These are phyloP conservation scores for Thelonectria blattea DNA, from an alignment of 2,329 filamentous ascomycete genomes.

Conservation along the genomic window DNA sequence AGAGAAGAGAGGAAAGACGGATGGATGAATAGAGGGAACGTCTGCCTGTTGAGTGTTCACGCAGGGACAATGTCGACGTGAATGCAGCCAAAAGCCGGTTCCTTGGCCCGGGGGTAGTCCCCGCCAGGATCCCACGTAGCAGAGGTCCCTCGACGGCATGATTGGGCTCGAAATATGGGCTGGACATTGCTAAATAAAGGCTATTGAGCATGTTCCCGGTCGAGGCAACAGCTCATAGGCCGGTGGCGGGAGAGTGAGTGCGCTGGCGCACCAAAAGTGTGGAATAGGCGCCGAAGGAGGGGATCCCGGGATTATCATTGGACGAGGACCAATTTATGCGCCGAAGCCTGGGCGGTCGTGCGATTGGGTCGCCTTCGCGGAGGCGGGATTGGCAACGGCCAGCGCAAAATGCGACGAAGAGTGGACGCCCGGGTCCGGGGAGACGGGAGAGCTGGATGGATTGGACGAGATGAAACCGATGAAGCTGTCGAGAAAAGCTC, in stretches of 20 bases:
- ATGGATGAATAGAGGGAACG: constrained; percentile 12
- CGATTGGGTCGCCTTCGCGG: constrained; percentile 39
- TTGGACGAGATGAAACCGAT: constrained; percentile 21
- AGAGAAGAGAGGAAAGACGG: not conserved
- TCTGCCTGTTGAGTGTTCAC: constrained; percentile 10
- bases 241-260: constrained; percentile 29
- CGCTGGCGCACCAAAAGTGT: constrained; percentile 39
- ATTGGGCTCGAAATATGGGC: constrained; percentile 32
- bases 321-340: constrained; percentile 35
- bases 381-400: constrained; percentile 36
- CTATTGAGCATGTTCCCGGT: constrained; percentile 20
- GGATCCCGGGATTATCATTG: constrained; percentile 37
- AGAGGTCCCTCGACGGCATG: constrained; percentile 29
- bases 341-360: constrained; percentile 26
- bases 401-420: constrained; percentile 28
- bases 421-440: constrained; percentile 22
- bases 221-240: constrained; percentile 34
- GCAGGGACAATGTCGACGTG: constrained; percentile 6
- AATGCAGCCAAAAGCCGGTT: constrained; percentile 2
- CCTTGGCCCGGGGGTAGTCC: constrained; percentile 3
- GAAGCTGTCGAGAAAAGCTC: not conserved
- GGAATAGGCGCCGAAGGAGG: constrained; percentile 48
- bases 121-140: constrained; percentile 27
- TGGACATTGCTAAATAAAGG: constrained; percentile 40
- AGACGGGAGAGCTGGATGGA: constrained; percentile 30